Evolutionary conservation across 177 flowering plant genomes (phyloP), one percentile per base, ranked within the genome.

Genomic region (Vitis hybrid): DNA sequence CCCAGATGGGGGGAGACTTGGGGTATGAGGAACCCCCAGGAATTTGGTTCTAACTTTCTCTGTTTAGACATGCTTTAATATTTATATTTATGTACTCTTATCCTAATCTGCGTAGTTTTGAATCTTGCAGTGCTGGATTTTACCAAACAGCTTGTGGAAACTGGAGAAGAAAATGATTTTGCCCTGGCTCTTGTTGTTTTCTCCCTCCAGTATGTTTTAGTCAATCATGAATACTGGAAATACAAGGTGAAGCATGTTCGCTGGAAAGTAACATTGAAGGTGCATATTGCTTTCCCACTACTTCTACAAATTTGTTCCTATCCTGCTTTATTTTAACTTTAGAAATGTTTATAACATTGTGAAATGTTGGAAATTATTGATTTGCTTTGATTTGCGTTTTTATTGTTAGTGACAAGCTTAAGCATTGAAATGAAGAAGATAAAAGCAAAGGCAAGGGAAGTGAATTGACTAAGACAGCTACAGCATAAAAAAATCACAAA

Each of bases 201-300:
- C 78, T 85, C 82, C 17, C 80, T 95, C 66, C 98, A 93, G 71
- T 93, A 88, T 84, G 83, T 93, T 70, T 87, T 93, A 7, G 91
- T 93, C 54, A 93, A 91, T 76, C 97, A 95, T 72, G 99, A 89
- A 73, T 81, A 79, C 70, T 93, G 99, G 98, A 93, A 88, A 73
- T 93, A 89, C 81, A 92, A 86, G 77, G 78, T 77, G 79, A 91
- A 85, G 82, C 80, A 86, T 81, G 81, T 77, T 66, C 90, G 93
- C 50, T 95, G 98, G 99, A 81, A 79, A 80, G 88, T 95, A 75
- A 93, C 92, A 46, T 48, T 88, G 69, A 93, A 93, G 95, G 96
- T 89, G 76, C 17, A 65, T 70, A 55, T 48, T 60, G 11, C 3
- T 64, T 52, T 54, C 17, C 12, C 11, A 6, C 15, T 11, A 0